Base-by-base conservation (phyloP, 371 early-diverging fungal species). In the Chytridiales sp. region DNA sequence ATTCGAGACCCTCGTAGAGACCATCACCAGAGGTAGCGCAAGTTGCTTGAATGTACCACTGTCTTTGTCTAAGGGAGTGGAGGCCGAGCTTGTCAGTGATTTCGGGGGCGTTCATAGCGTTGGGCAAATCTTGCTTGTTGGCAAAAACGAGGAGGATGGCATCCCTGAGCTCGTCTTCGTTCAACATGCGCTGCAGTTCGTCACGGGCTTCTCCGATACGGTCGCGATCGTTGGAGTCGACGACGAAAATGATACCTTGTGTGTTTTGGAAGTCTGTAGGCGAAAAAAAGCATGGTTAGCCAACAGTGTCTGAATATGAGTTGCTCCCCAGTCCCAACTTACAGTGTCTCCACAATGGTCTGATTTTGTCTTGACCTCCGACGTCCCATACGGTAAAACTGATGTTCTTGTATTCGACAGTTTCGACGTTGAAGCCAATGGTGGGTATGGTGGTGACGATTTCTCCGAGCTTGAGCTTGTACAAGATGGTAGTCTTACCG, bases 371-470 rank as follows among this genome's bases (percentile, higher is more conserved):
- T 79, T 95, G 95, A 66, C 96, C 98, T 54, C 98, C 98, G 61
- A 97, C 87, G 82, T 97, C 98, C 96, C 95, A 95, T 61, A 96
- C 93, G 68, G 92, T 93, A 75, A 96, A 96, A 68, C 85, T 89
- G 75, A 95, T 91, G 83, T 94, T 95, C 75, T 94, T 95, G 81
- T 94, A 96, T 62, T 91, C 89, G 50, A 97, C 94, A 34, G 94
- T 95, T 78, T 96, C 97, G 60, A 96, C 94, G 77, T 97, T 97
- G 83, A 97, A 95, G 48, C 97, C 88, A 75, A 91, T 94, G 75
- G 99, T 99, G 38, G 99, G 99, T 70, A 98, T 96, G 53, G 99
- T 99, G 40, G 95, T 94, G 55, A 97, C 95, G 61, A 93, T 91
- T 81, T 96, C 94, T 56, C 96, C 97, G 56, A 94, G 82, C 87